phyloP scores from a whole-genome alignment of 352 stramenopile genomes.

The Heterotrichella gracilis region DNA sequence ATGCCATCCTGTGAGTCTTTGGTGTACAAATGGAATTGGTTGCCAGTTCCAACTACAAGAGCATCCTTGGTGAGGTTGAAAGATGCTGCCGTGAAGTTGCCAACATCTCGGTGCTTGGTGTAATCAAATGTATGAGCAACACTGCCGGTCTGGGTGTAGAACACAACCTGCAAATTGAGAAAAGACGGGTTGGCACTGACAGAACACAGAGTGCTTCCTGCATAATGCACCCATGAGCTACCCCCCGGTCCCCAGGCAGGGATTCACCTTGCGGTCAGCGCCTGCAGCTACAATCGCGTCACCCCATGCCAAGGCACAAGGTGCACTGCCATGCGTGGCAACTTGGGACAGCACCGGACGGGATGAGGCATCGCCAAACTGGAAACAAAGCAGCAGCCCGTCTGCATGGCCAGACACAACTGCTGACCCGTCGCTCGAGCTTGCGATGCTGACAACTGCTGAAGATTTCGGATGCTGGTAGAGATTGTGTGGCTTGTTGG shows the following conservation, averaged over 20 bases:
- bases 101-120: constrained; percentile 35
- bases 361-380: constrained; percentile 41
- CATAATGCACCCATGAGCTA: no score
- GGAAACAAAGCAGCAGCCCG: constrained; percentile 51
- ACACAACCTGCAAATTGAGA: no score
- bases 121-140: constrained; percentile 53
- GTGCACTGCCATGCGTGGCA: constrained; percentile 40
- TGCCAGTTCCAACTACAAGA: constrained; percentile 19
- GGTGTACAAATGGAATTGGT: no score
- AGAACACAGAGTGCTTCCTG: no score
- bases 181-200: no score
- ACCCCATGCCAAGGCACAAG: constrained; percentile 54
- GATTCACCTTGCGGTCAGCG: constrained; percentile 52
- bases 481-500: constrained; percentile 53
- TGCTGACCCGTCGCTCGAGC: constrained; percentile 35
- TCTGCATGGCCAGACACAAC: constrained; percentile 56
- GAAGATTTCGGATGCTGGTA: constrained; percentile 41
- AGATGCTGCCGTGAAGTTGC: constrained; percentile 15
- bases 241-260: no score
- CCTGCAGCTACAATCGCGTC: constrained; percentile 47
- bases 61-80: constrained; percentile 21
- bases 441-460: constrained; percentile 26
- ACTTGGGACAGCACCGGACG: constrained; percentile 31
- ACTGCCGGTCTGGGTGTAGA: constrained; percentile 51
- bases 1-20: no score